Conservation (phyloP, 1,139 yeast species). For the Hanseniaspora sp. region DNA sequence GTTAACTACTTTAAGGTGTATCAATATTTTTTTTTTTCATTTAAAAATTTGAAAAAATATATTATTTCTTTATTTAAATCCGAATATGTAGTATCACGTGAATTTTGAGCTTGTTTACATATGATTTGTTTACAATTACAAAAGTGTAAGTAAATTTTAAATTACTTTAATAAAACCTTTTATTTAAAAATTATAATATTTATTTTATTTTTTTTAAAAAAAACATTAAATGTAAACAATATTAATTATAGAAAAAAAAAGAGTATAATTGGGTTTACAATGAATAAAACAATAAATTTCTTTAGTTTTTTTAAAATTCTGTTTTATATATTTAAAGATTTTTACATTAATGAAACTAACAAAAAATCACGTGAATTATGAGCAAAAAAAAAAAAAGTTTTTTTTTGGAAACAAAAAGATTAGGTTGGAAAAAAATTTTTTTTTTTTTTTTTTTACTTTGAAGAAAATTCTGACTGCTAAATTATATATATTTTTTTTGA, state of each 20-base stretch:
- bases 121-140: not conserved
- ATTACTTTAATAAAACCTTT: not conserved
- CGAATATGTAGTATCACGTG: not conserved
- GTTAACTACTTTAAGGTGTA: too few species aligned
- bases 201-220: not conserved
- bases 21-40: not conserved
- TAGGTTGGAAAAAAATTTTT: not conserved
- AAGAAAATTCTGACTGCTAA: not conserved
- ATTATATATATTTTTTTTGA: too few species aligned
- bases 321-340: too few species aligned
- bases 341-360: too few species aligned
- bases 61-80: too few species aligned
- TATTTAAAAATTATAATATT: not conserved
- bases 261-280: too few species aligned
- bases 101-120: not conserved
- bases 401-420: not conserved
- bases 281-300: too few species aligned
- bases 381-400: not conserved
- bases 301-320: too few species aligned
- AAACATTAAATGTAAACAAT: not conserved
- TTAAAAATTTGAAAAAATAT: too few species aligned
- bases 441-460: conserved; percentile 6
- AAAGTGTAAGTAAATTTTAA: not conserved
- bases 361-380: too few species aligned
- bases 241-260: too few species aligned